Evolutionary conservation across 176 grass and related monocot genomes (phyloP).

Genomic region (Bolboschoenus planiculmis): DNA sequence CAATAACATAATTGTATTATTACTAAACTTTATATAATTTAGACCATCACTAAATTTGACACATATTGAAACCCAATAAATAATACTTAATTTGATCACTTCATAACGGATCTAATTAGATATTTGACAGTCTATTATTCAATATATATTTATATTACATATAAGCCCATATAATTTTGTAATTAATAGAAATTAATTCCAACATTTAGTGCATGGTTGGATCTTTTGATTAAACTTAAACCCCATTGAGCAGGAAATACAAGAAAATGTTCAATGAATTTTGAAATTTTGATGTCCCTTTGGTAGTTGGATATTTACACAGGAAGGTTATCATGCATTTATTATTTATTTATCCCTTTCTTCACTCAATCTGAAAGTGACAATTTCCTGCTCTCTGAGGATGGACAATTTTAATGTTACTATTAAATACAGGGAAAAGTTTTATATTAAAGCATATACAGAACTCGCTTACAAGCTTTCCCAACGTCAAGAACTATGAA

Average conservation of each 20-base stretch:
- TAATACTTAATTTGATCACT: too few species aligned
- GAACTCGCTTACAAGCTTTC: not conserved
- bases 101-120: too few species aligned
- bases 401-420: not conserved
- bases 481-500: not conserved
- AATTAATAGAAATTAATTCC: too few species aligned
- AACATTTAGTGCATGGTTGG: not conserved
- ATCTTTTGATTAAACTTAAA: constrained; percentile 1
- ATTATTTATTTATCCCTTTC: not conserved
- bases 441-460: not conserved
- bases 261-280: not conserved
- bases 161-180: too few species aligned
- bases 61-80: too few species aligned
- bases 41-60: too few species aligned
- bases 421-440: not conserved
- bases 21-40: too few species aligned
- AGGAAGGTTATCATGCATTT: not conserved
- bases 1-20: too few species aligned
- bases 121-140: too few species aligned
- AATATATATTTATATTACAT: too few species aligned
- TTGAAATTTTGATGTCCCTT: not conserved
- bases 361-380: not conserved
- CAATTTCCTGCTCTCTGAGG: not conserved
- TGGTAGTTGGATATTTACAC: not conserved
- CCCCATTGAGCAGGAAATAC: not conserved